Evolutionary conservation across 2,329 filamentous ascomycete species (phyloP).

Genomic region (Epichloe festucae): DNA sequence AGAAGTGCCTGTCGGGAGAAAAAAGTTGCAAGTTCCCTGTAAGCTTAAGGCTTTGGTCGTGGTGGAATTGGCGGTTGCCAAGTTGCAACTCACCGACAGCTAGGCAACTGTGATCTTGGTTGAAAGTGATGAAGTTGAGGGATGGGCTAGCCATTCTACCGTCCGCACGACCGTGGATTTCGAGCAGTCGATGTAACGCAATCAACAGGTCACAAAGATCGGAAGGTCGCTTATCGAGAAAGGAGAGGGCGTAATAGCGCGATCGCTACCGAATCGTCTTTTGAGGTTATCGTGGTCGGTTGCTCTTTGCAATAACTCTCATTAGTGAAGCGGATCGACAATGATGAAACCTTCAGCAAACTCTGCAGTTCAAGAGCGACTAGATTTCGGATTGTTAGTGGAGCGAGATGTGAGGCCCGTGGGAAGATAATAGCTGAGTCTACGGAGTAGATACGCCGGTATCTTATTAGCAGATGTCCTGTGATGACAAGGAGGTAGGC

Average conservation of each 20-base stretch:
- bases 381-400: not conserved
- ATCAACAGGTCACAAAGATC: not conserved
- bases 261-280: not conserved
- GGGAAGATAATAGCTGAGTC: no score
- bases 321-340: not conserved
- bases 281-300: not conserved
- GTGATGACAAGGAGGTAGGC: not conserved
- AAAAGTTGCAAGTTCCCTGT: not conserved
- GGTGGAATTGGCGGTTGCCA: conserved; percentile 3
- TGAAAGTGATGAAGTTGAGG: conserved; percentile 98
- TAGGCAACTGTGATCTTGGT: conserved; percentile 95
- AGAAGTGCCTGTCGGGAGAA: conserved; percentile 53
- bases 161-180: not conserved
- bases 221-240: not conserved
- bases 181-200: not conserved
- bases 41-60: not conserved
- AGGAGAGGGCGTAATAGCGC: not conserved
- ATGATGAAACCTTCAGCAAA: not conserved
- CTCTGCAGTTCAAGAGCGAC: not conserved
- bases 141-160: conserved; percentile 50
- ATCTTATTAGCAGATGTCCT: not conserved
- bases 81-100: conserved; percentile 61
- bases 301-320: not conserved
- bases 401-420: not conserved
- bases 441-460: not conserved